Percentiles rank a stretch among this genome's conserved stretches.
phyloP scores from a whole-genome alignment of 495 filamentous ascomycete species.

The Jackrogersella minutella region DNA sequence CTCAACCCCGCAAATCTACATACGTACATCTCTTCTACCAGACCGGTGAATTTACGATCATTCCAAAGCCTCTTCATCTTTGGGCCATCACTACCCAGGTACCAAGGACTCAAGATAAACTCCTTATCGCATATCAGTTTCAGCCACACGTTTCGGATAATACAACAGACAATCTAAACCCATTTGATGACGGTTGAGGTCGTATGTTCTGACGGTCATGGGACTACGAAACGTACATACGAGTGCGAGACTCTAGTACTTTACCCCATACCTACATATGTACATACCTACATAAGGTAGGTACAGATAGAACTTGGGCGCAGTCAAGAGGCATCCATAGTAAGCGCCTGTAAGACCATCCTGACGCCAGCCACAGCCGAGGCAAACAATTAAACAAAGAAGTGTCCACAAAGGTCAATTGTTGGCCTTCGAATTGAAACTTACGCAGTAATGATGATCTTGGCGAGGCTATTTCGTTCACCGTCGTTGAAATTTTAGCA shows the following conservation, averaged over 20 bases:
- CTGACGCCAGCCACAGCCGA: not conserved
- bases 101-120: too few species aligned
- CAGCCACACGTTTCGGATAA: too few species aligned
- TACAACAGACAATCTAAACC: too few species aligned
- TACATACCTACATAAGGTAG: not conserved
- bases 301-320: slow-evolving; percentile 1
- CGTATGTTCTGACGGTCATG: too few species aligned
- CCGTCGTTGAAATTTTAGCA: not conserved
- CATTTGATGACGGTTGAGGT: too few species aligned
- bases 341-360: slow-evolving; percentile 13
- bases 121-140: too few species aligned
- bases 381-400: not conserved
- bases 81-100: too few species aligned
- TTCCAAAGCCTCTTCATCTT: not conserved
- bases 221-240: slow-evolving; percentile 19
- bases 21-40: too few species aligned
- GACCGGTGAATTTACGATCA: slow-evolving; percentile 7
- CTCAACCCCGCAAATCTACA: slow-evolving; percentile 27
- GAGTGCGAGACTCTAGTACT: not conserved
- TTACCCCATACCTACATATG: not conserved
- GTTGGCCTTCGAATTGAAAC: not conserved
- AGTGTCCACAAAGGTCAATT: not conserved
- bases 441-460: not conserved
- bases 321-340: slow-evolving; percentile 1
- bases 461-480: too few species aligned